Base-by-base conservation (phyloP, 2,329 filamentous ascomycete genomes). In the Aspergillus carbonarius region DNA sequence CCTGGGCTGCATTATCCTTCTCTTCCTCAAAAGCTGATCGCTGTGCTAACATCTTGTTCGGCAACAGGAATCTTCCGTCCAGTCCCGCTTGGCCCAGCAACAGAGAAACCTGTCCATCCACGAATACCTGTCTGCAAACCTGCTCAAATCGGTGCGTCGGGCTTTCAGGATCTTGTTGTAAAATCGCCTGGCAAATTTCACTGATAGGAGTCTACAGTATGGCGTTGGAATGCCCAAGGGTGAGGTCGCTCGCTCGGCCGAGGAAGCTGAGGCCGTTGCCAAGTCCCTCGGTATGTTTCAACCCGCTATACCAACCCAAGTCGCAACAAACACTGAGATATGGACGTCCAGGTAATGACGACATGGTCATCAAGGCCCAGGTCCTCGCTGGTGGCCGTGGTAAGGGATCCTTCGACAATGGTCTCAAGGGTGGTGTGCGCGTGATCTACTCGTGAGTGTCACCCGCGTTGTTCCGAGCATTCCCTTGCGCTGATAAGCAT, bases 311-410 rank as follows among this genome's bases (percentile, higher is more conserved):
- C 27, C 34, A 55, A 48, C 47, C 39, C 30, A 54, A 57, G 55
- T 60, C 48, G 54, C 53, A 55, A 40, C 51, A 30, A 13, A 15
- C n/a, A 30, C 44, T 48, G 17, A 48, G 44, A 48, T n/a, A 8
- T 5, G 44, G n/a, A 30, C 25, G 51, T 10, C 18, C 59, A 83
- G 89, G 85, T 68, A 85, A 85, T 71, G 93, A 96, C 76, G 95
- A 99, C 78, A 93, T 97, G 87, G 95, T 99, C 70, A 98, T 99
- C 86, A 99, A 99, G 87, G 95, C 95, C 63, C 95, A 99, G 83
- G 95, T 99, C 62, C 90, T 99, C 64, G 95, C 95, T 63, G 95
- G 95, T 81, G 95, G 95, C 66, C 90, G 95, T 83, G 95, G 95
- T 81, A 99, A 99, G 85, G 95, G 95, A 70, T 89, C 88, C 70